Conservation (phyloP, 306 rosid genomes). For the Castanospermum australe region DNA sequence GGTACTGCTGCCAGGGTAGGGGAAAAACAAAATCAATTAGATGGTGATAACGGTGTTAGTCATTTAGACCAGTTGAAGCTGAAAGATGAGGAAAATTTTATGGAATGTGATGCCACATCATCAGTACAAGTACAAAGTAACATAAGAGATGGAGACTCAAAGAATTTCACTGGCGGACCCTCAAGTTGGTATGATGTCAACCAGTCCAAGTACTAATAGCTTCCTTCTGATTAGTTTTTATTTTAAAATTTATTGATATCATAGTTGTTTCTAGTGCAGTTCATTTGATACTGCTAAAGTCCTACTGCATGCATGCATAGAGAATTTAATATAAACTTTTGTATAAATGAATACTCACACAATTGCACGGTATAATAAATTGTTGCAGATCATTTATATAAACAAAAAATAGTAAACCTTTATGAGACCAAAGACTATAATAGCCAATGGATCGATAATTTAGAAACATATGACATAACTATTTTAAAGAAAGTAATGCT, state of each 20-base stretch:
- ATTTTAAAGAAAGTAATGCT: not conserved
- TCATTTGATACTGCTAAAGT: conserved; percentile 2
- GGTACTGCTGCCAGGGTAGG: conserved; percentile 30
- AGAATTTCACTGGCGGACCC: conserved; percentile 69
- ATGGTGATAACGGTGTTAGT: conserved; percentile 33
- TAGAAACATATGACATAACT: not conserved
- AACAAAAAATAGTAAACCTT: not conserved
- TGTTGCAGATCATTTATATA: not conserved
- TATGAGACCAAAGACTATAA: not conserved
- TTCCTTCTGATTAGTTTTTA: conserved; percentile 18
- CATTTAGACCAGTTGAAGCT: conserved; percentile 38
- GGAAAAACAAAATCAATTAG: conserved; percentile 33
- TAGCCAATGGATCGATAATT: not conserved
- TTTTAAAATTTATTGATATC: conserved; percentile 7
- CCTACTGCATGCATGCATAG: not conserved
- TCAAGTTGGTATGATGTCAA: conserved; percentile 72
- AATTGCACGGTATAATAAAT: not conserved
- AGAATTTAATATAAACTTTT: not conserved
- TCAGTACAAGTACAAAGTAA: conserved; percentile 41
- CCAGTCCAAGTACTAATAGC: conserved; percentile 2
- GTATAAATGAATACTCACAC: not conserved
- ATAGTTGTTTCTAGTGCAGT: conserved; percentile 5
- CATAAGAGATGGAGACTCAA: conserved; percentile 40
- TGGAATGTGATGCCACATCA: conserved; percentile 40
- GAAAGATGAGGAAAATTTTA: conserved; percentile 30